Conservation (phyloP, 331 rosid species). For the Quercus lobata region DNA sequence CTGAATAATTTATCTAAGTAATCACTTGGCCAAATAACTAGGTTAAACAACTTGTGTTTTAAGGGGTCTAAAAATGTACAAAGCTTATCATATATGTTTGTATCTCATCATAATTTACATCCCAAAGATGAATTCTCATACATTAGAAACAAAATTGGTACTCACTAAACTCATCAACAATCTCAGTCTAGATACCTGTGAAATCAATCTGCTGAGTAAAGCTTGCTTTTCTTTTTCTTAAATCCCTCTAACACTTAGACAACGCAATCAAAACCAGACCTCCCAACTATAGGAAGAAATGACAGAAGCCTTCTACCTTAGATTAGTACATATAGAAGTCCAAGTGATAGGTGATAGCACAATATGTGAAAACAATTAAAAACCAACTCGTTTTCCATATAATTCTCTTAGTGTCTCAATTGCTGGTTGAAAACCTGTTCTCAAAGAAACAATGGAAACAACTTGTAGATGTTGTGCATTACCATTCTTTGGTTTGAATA, state of each 20-base stretch:
- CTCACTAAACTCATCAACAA: neutral
- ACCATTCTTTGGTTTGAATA: constrained; percentile 51
- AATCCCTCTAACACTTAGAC: neutral
- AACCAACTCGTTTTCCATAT: constrained; percentile 28
- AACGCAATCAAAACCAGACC: neutral
- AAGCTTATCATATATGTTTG: too few species aligned
- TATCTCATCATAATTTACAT: neutral
- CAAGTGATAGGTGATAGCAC: neutral
- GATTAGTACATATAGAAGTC: neutral
- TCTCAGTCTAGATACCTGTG: neutral
- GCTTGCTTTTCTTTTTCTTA: neutral
- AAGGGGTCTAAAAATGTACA: too few species aligned
- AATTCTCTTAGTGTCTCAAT: constrained; percentile 41
- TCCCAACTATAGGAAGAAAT: neutral
- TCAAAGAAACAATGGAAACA: constrained; percentile 43
- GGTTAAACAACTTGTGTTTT: too few species aligned
- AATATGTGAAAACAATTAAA: constrained; percentile 9
- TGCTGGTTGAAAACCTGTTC: constrained; percentile 48
- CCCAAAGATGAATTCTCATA: neutral
- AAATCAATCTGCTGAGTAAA: neutral
- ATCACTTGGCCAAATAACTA: too few species aligned
- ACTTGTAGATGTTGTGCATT: constrained; percentile 47
- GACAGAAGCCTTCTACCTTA: neutral
- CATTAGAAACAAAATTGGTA: neutral
- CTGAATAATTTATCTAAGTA: too few species aligned